Conservation (phyloP, 495 filamentous ascomycete genomes). For the Aspergillus panamensis region DNA sequence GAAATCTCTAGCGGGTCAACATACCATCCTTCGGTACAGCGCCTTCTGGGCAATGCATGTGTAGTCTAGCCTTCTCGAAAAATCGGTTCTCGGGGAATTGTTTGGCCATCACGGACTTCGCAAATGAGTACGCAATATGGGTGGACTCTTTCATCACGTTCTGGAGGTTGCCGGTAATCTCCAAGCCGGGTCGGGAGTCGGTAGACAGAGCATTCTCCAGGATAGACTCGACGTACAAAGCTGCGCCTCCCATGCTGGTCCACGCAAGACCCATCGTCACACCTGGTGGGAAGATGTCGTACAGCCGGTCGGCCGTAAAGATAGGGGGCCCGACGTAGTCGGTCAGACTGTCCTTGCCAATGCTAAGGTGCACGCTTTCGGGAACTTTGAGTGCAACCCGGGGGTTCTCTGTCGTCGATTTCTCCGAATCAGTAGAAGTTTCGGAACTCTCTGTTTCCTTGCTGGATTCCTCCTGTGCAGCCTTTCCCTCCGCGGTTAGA, state of each 20-base stretch:
- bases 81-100: constrained; percentile 86
- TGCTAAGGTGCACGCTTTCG: constrained; percentile 78
- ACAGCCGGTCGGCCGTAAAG: constrained; percentile 93
- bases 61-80: constrained; percentile 93
- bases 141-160: constrained; percentile 98
- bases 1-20: constrained; percentile 15
- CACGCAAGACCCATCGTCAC: constrained; percentile 98
- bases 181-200: constrained; percentile 70
- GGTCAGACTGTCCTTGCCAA: constrained; percentile 86
- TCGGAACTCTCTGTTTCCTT: constrained; percentile 55
- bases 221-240: constrained; percentile 96
- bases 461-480: constrained; percentile 66
- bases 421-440: constrained; percentile 57
- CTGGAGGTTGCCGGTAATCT: constrained; percentile 92
- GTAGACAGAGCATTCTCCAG: constrained; percentile 73
- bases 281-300: constrained; percentile 91
- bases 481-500: constrained; percentile 84
- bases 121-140: constrained; percentile 90
- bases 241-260: constrained; percentile 97
- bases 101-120: constrained; percentile 81
- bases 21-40: constrained; percentile 91
- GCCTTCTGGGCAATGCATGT: constrained; percentile 96
- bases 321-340: constrained; percentile 97
- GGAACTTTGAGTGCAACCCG: constrained; percentile 81
- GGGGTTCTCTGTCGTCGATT: constrained; percentile 71